Evolutionary conservation across 2,329 filamentous ascomycete genomes (phyloP), one percentile per base, ranked within the genome.

Genomic region (Penicillium sp.): DNA sequence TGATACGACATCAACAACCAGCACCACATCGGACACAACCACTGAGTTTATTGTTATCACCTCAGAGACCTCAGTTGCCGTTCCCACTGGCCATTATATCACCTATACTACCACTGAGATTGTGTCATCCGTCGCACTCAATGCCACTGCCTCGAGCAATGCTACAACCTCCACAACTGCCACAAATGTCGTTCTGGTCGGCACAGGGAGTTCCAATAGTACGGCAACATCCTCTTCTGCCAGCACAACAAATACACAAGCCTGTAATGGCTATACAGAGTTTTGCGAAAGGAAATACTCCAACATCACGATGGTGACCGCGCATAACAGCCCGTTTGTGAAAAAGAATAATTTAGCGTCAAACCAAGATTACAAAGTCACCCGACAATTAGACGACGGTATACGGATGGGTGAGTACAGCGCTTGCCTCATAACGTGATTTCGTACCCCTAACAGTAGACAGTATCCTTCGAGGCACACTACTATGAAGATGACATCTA

Each of bases 251-350:
- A 49, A 49, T 2, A 49, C 46, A 14, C 46, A 49, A 20, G 22
- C 46, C 26, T 49, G 46, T 14, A 49, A 49, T 31, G 46, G 46
- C 22, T 35, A 49, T 27, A 35, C 31, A 2, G 46, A 49, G 22
- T 40, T 49, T 22, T 49, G 46, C 33, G 18, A 22, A 40, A 49
- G 46, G 9, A 37, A 40, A 5, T 49, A 49, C 22, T 49, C 46
- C 20, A 49, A 49, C 23, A 49, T 49, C 22, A 49, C 46, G 14
- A 49, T 49, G 46, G 46, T 49, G 9, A 49, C 46, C 7, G 46
- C 46, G 22, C 46, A 49, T 14, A 49, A 49, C 46, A 49, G 46
- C 20, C 46, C 46, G 6, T 49, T 49, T 15, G 46, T 49, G 22
- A 49, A 49, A 18, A 49, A 49, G 46, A 49, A 49, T 15, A 49